Percentiles rank a stretch among this genome's conserved stretches.
phyloP scores from a whole-genome alignment of 768 basidiomycete genomes.

The Leucocoprinus leucothites region DNA sequence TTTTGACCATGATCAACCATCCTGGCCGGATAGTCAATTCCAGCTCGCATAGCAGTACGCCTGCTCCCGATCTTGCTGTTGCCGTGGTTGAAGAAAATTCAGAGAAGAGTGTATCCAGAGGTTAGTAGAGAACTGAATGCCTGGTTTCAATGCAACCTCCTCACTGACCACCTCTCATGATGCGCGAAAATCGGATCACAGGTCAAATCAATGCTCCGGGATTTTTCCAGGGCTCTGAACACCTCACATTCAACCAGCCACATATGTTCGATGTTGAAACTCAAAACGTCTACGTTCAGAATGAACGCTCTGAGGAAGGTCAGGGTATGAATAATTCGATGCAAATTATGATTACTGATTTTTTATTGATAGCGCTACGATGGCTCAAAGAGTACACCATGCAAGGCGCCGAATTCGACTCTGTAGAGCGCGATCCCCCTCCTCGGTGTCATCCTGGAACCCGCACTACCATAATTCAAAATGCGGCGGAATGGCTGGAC shows the following conservation, averaged over 20 bases:
- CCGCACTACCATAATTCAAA: slow-evolving; percentile 13
- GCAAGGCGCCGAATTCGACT: slow-evolving; percentile 15
- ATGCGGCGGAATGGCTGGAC: slow-evolving; percentile 11
- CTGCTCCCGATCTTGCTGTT: too few relatives aligned
- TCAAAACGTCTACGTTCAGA: neutral
- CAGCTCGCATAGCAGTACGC: too few relatives aligned
- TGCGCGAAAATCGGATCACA: too few relatives aligned
- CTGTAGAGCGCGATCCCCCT: neutral
- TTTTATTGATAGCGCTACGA: neutral
- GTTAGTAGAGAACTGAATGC: too few relatives aligned
- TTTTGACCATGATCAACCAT: too few relatives aligned
- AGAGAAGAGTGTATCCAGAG: too few relatives aligned
- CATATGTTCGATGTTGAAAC: neutral
- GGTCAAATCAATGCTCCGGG: neutral
- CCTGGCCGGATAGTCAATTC: too few relatives aligned
- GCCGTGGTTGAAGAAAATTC: too few relatives aligned
- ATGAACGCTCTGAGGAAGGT: neutral
- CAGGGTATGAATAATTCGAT: neutral
- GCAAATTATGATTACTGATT: neutral
- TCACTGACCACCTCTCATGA: too few relatives aligned
- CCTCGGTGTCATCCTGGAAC: slow-evolving; percentile 20
- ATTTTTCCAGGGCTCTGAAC: neutral
- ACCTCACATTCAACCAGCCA: neutral
- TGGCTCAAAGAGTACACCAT: neutral
- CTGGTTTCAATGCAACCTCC: too few relatives aligned